These are phyloP conservation scores for Globisporangium acanthophoron DNA, from an alignment of 352 stramenopile species.

Conservation along the genomic window DNA sequence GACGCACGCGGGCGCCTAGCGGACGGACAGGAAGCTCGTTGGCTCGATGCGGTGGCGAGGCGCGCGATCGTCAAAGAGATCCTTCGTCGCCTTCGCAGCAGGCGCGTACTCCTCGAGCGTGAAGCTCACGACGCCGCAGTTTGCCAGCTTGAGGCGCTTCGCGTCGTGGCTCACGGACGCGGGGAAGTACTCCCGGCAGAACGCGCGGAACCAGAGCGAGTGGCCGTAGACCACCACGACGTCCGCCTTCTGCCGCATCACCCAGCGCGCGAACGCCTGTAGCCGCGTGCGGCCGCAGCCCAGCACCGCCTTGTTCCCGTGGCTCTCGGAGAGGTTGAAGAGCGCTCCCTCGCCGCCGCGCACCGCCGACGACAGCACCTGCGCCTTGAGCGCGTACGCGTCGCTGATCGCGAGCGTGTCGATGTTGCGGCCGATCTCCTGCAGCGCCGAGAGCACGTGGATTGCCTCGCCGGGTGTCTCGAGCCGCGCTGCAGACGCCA, in stretches of 20 bases:
- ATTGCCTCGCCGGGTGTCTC: conserved; percentile 51
- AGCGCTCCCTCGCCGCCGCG: conserved; percentile 48
- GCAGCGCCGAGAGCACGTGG: conserved; percentile 75
- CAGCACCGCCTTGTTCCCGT: conserved; percentile 77
- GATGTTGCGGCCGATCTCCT: conserved; percentile 84
- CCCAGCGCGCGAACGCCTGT: conserved; percentile 61
- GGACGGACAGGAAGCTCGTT: conserved; percentile 26
- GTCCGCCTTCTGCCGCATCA: conserved; percentile 36
- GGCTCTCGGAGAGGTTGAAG: conserved; percentile 70
- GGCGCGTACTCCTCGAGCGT: conserved; percentile 37
- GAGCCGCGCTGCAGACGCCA: conserved; percentile 61
- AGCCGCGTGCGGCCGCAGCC: conserved; percentile 56
- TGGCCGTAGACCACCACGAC: conserved; percentile 81
- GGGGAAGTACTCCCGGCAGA: conserved; percentile 77
- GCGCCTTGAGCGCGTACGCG: conserved; percentile 31
- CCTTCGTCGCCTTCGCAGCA: neutral
- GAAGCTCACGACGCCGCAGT: conserved; percentile 78
- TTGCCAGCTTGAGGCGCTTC: conserved; percentile 64
- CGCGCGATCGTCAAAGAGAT: neutral
- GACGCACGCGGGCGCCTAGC: neutral
- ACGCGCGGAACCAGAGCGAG: conserved; percentile 83
- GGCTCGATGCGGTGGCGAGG: conserved; percentile 32
- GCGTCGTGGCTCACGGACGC: conserved; percentile 25
- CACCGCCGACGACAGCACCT: conserved; percentile 21
- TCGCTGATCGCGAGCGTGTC: conserved; percentile 77